Percentiles rank a stretch among this genome's conserved stretches.
These are phyloP conservation scores for Amoebophrya sp. DNA, from an alignment of 169 alveolate species.

Conservation along the genomic window DNA sequence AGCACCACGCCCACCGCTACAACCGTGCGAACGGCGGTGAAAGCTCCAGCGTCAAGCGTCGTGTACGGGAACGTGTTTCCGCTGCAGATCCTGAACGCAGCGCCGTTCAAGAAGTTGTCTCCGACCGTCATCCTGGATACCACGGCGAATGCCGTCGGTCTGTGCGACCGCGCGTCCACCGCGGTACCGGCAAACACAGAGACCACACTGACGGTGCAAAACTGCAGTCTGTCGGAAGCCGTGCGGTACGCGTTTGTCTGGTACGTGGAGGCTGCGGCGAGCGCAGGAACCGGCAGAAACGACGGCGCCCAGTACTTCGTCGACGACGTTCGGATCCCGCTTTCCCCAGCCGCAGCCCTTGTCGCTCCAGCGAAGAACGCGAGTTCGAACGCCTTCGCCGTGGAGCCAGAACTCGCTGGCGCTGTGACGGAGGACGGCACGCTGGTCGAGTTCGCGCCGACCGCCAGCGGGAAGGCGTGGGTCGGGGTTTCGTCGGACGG, in stretches of 20 bases:
- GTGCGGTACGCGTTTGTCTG: not conserved
- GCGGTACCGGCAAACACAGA: not conserved
- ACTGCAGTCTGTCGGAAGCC: not conserved
- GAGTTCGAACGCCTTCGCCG: not conserved
- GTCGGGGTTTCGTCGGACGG: not conserved
- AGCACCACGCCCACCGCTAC: no score
- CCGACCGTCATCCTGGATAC: not conserved
- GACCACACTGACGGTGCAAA: not conserved
- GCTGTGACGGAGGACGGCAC: conserved; percentile 5
- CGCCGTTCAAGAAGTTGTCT: not conserved
- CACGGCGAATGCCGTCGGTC: no score
- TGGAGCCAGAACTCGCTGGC: not conserved
- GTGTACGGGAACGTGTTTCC: not conserved
- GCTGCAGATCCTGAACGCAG: not conserved
- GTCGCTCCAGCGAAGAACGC: not conserved
- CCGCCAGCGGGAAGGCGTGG: not conserved
- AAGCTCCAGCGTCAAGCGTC: not conserved
- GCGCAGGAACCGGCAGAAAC: not conserved
- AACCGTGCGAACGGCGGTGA: no score
- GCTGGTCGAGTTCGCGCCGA: not conserved
- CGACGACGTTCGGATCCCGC: not conserved
- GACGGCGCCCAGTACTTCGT: not conserved
- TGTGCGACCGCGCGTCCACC: not conserved
- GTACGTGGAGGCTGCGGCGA: conserved; percentile 17
- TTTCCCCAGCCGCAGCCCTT: not conserved